These are phyloP conservation scores for Lentinula lateritia DNA, from an alignment of 768 basidiomycete species.

Conservation along the genomic window DNA sequence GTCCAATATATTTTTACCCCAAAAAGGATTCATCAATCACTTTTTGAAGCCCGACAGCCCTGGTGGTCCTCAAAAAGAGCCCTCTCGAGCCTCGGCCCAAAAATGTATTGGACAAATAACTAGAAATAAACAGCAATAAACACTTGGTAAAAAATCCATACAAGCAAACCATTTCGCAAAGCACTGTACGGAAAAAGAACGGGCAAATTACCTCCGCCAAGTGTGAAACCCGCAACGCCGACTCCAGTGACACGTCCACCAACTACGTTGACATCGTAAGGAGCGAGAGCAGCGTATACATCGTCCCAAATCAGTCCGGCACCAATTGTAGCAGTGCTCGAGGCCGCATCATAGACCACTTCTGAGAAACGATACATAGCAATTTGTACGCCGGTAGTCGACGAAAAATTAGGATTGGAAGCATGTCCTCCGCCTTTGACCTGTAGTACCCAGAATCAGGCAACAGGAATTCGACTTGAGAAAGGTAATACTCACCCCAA, in stretches of 20 bases:
- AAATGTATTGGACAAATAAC: too few species aligned
- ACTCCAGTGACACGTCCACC: slow-evolving; percentile 38
- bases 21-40: too few species aligned
- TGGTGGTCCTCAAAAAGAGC: too few species aligned
- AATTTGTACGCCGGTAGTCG: slow-evolving; percentile 56
- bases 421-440: slow-evolving; percentile 63
- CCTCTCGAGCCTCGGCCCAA: too few species aligned
- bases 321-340: slow-evolving; percentile 37
- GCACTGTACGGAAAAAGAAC: background rate
- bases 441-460: slow-evolving; percentile 19
- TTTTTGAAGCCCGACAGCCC: too few species aligned
- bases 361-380: slow-evolving; percentile 44
- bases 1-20: too few species aligned
- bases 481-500: slow-evolving; percentile 10
- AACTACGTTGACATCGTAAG: slow-evolving; percentile 32
- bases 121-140: too few species aligned
- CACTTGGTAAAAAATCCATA: too few species aligned
- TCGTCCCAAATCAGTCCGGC: slow-evolving; percentile 62
- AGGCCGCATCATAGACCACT: slow-evolving; percentile 32
- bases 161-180: too few species aligned
- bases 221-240: slow-evolving; percentile 34
- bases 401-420: slow-evolving; percentile 51
- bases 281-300: slow-evolving; percentile 39
- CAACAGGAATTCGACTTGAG: background rate
- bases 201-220: slow-evolving; percentile 32